Evolutionary conservation across 2,329 filamentous ascomycete genomes (phyloP), one percentile per base, ranked within the genome.

Genomic region (Colletotrichum coccodes): DNA sequence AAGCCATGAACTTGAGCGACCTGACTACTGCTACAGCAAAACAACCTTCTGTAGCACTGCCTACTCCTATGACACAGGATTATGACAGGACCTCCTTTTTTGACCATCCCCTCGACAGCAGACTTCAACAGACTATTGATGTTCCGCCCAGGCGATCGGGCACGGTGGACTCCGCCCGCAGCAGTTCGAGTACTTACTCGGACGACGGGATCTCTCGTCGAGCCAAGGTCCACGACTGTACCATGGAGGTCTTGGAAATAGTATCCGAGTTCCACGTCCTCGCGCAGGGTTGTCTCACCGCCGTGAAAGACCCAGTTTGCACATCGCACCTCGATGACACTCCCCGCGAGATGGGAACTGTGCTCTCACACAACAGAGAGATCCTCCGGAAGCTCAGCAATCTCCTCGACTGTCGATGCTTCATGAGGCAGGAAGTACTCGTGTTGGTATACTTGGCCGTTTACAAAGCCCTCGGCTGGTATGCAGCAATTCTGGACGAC

Each of bases 381-480:
- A 21, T 40, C 6, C 21, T 62, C 5, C 40, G 32, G 14, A 44
- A n/a, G 1, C 60, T 62, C 6, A 16, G 47, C 38, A 56, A 46
- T 0, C 28, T 62, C 2, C 38, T 62, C 0, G 60, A 62, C 6
- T 62, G 60, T 21, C 60, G 49, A 18, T 62, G 60, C 1, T 62
- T 52, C 36, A 56, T 40, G 18, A 38, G 60, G 21, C 60, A 62
- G 3, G 60, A 62, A 38, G 49, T 62, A n/a, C 9, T 62, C 8
- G 60, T 62, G 3, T 26, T 62, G 6, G 40, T 56, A 26, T 62
- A 62, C 36, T 4, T 62, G 38, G 36, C 60, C 14, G 28, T 62
- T 9, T 18, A 52, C 14, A 62, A 62, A 34, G 60, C 38, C 21
- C 18, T 62, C 6, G 60, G 52, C 47, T 62, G 60, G 60, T 62